Percentiles rank a stretch among this genome's conserved stretches.
Conservation (phyloP, 2,329 filamentous ascomycete genomes). For the Fusarium sp. region DNA sequence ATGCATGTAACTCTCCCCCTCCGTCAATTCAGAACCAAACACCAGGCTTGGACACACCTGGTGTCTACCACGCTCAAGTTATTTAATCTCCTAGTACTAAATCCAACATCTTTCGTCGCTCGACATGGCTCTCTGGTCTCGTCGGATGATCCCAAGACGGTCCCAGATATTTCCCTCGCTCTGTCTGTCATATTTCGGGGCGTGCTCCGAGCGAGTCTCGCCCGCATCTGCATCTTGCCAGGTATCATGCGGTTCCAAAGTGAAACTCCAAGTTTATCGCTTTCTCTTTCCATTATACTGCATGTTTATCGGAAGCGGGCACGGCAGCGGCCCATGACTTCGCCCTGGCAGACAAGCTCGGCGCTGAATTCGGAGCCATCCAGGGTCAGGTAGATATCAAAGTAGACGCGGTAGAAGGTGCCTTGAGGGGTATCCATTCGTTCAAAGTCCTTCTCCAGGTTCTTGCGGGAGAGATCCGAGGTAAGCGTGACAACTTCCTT, state of each 20-base stretch:
- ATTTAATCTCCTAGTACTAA: slow-evolving; percentile 34
- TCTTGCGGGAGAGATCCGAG: slow-evolving; percentile 95
- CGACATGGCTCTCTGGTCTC: slow-evolving; percentile 24
- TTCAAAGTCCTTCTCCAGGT: slow-evolving; percentile 98
- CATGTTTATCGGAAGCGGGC: slow-evolving; percentile 75
- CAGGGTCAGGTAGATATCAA: slow-evolving; percentile 86
- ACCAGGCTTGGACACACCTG: slow-evolving; percentile 31
- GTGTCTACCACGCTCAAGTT: slow-evolving; percentile 23
- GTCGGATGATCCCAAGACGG: slow-evolving; percentile 18
- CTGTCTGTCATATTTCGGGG: slow-evolving; percentile 2
- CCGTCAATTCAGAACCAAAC: slow-evolving; percentile 25
- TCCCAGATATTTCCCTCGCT: slow-evolving; percentile 20
- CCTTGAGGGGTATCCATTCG: slow-evolving; percentile 99
- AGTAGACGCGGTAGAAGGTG: slow-evolving; percentile 87
- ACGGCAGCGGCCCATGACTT: slow-evolving; percentile 97
- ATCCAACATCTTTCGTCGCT: slow-evolving; percentile 37
- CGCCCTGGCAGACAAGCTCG: slow-evolving; percentile 97
- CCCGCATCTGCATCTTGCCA: slow-evolving; percentile 33
- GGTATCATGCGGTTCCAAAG: slow-evolving; percentile 43
- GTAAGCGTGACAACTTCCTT: slow-evolving; percentile 99
- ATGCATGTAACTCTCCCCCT: slow-evolving; percentile 32
- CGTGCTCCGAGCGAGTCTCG: slow-evolving; percentile 14
- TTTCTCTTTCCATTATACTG: slow-evolving; percentile 19
- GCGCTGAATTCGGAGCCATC: slow-evolving; percentile 98
- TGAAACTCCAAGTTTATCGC: slow-evolving; percentile 40